Base-by-base conservation (phyloP, 1,284 basidiomycete species). In the Coniferiporia sulphurascens region DNA sequence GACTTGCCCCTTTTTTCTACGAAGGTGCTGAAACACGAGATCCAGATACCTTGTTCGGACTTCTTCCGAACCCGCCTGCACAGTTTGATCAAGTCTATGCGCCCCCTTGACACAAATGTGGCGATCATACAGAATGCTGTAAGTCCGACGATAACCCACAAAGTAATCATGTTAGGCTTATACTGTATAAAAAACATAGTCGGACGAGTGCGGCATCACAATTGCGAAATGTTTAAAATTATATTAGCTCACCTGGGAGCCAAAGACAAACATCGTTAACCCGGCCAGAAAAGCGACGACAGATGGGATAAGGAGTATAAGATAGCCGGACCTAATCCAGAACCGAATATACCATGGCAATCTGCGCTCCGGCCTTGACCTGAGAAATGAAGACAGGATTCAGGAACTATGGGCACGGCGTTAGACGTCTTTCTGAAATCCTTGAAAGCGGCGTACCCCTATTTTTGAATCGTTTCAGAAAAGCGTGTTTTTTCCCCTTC, bases 281-380 rank as follows among this genome's bases (percentile, higher is more conserved):
- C 55, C 55, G 17, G 34, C 59, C 27, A 57, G n/a, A 32, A 61
- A 61, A 10, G 59, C 50, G n/a, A 61, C 35, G 43, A 61, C 55
- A 6, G 59, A 61, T 32, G 59, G 55, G 12, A 61, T 53, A 7
- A 61, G 50, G 13, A 61, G 44, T 10, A 50, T 48, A 19, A 61
- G 21, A 15, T 61, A 61, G 13, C 59, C 59, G 12, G 48, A 48
- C 34, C 59, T 45, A 12, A 61, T 48, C 59, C 59, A 61, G 36
- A 61, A 61, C 15, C 50, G 55, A 35, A 61, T 61, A 46, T 61
- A 61, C 59, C 55, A 57, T n/a, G 59, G 55, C n/a, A 61, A 48
- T n/a, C 46, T 27, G 10, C 51, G 54, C 48, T 53, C 57, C 13
- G 59, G 55, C 21, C 55, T 61, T 21, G 59, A 61, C 38, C 59